Evolutionary conservation across 139 green algal species (phyloP), one percentile per base, ranked within the genome.

Genomic region (Ettlia oleoabundans): DNA sequence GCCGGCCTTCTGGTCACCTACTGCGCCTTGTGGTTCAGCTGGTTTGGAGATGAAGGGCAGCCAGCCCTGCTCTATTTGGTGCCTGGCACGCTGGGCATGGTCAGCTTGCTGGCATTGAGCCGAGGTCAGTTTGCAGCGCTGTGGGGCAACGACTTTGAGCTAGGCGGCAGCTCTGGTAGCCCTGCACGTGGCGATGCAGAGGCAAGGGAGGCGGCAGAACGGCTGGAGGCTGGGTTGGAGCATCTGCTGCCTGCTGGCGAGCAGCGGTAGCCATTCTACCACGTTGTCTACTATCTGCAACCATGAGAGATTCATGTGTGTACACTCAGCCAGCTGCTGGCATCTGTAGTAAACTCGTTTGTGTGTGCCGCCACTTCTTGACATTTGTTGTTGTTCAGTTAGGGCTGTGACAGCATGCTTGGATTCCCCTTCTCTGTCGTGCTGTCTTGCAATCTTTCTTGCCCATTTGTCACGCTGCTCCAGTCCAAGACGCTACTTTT

Each of bases 21-120:
- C 84, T 73, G 71, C 0, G 96, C 94, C 41, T 86, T 98, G 9
- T 80, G 86, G 43, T 68, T 90, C 37, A 87, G 84, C 77, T 76
- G 86, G 47, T 87, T 87, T 30, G 89, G 89, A 9, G 64, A 84
- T 35, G 43, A 85, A 67, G 96, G 96, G 0, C 96, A 99, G 85
- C 96, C 96, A 2, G 95, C 96, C 32, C 91, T 99, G 80, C 86
- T 98, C 43, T 99, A 99, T 70, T 72, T 99, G 21, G 93, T 98
- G 24, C 96, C 96, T 1, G 95, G 90, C 81, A 98, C 92, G 30
- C 84, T 99, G 6, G 92, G 90, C 2, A 82, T 82, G 1, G 71
- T 93, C 30, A n/a, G 88, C 73, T 33, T 83, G 18, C 69, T 93
- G 42, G 87, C 78, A 28, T 70, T 51, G 62, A 52, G 21, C 32